Percentiles rank a stretch among this genome's conserved stretches.
Evolutionary conservation across 129 eudicot genomes (phyloP).

Genomic region (Flaveria brownii): DNA sequence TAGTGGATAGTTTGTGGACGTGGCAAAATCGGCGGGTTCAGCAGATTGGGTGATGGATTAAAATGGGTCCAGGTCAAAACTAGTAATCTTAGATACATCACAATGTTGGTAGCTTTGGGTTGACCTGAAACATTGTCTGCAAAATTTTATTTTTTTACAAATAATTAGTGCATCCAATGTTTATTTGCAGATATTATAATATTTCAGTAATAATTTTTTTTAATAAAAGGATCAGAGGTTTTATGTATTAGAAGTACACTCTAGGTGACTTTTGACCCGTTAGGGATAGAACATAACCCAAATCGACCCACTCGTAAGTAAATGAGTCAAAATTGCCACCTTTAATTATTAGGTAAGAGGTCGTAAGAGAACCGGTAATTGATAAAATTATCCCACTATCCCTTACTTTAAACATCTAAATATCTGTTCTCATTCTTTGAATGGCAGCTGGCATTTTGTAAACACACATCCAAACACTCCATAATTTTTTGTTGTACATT

Average conservation of each 20-base stretch:
- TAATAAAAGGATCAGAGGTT: neutral
- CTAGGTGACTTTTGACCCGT: neutral
- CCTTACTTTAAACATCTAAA: neutral
- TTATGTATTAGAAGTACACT: neutral
- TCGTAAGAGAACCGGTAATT: neutral
- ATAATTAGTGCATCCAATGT: too few relatives aligned
- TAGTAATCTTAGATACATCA: neutral
- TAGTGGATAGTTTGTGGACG: neutral
- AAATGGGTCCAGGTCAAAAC: neutral
- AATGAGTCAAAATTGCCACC: neutral
- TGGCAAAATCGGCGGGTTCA: neutral
- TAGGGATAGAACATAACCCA: neutral
- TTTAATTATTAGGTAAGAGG: neutral
- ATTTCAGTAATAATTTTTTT: neutral
- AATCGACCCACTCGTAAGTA: neutral
- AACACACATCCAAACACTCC: neutral
- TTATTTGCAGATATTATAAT: neutral
- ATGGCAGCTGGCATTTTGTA: neutral
- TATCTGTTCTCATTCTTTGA: neutral
- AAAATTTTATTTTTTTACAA: neutral
- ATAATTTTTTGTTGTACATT: neutral
- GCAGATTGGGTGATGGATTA: neutral
- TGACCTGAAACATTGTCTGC: neutral
- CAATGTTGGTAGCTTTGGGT: neutral
- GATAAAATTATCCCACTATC: neutral